Base-by-base conservation (phyloP, 192 early-diverging fungal genomes). In the Entomortierella chlamydospora region DNA sequence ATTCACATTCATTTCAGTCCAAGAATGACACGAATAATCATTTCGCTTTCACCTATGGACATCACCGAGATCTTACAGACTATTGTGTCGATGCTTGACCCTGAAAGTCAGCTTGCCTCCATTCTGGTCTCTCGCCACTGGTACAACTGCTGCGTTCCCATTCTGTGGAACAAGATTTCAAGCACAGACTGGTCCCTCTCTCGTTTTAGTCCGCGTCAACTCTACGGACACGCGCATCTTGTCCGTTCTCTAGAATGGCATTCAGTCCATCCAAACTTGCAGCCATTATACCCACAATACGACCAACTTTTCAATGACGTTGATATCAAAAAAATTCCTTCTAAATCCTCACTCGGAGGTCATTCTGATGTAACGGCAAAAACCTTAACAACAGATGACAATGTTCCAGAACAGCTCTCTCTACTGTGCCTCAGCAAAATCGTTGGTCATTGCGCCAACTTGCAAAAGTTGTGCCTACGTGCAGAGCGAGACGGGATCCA, bases 91-190 rank as follows among this genome's bases (percentile, higher is more conserved):
- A 4, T 54, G 4, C 64, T 74, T 5, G 72, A 74, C 39, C 58
- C 49, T 1, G 2, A 7, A 6, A 61, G 29, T 23, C 72, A 67
- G 20, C 28, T 67, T 6, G 34, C 72, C 15, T 50, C 72, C 6
- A 56, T 41, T 15, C 64, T 33, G 5, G 72, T 74, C 26, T 74
- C 72, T 0, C 57, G 29, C 1, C 58, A 60, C 30, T 74, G 72
- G 72, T 22, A 67, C 39, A 20, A 0, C 0, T 61, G 59, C 31
- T 56, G 57, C 20, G 17, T 64, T 12, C 59, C 72, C 4, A 53
- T 74, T 5, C 41, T 74, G 9, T 74, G 72, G 72, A n/a, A 28
- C 4, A 43, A 34, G 28, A 67, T 74, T 25, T 4, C 23, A 23
- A 13, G 30, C 4, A 7, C 33, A 4, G 72, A 74, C 37, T 74